Conservation (phyloP, 2,329 filamentous ascomycete genomes). For the Chaetomiaceae sp. region DNA sequence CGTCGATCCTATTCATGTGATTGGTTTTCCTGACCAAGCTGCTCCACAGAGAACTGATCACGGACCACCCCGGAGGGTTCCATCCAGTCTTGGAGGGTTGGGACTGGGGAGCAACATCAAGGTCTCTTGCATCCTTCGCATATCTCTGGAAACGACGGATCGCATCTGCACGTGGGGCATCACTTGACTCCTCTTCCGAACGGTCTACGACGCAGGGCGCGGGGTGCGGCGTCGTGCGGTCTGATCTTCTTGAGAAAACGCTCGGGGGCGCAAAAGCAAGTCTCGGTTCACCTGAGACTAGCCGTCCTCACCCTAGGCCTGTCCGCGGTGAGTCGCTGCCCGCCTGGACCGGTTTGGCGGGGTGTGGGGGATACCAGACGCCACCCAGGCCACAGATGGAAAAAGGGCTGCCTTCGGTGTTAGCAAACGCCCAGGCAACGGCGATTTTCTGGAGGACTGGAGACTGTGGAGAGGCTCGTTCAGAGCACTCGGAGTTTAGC, state of each 20-base stretch:
- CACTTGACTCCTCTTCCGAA: slow-evolving; percentile 3
- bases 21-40: slow-evolving; percentile 9
- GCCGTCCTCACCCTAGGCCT: background rate
- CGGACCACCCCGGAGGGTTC: slow-evolving; percentile 18
- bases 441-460: no score
- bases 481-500: no score
- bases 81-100: slow-evolving; percentile 9
- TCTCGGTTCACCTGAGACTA: background rate
- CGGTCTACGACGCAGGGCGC: background rate
- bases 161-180: slow-evolving; percentile 15
- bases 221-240: slow-evolving; percentile 9
- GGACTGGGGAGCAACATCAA: no score
- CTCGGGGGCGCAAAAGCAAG: background rate
- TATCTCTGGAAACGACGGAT: background rate
- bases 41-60: slow-evolving; percentile 14
- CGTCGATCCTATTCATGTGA: slow-evolving; percentile 12
- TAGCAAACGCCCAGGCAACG: background rate
- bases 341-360: background rate
- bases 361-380: background rate
- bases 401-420: background rate
- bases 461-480: no score
- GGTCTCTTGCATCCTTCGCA: background rate
- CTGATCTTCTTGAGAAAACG: background rate
- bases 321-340: background rate
- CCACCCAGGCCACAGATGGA: no score